These are phyloP conservation scores for Calocybe gangraenosa DNA, from an alignment of 768 basidiomycete species.

Conservation along the genomic window DNA sequence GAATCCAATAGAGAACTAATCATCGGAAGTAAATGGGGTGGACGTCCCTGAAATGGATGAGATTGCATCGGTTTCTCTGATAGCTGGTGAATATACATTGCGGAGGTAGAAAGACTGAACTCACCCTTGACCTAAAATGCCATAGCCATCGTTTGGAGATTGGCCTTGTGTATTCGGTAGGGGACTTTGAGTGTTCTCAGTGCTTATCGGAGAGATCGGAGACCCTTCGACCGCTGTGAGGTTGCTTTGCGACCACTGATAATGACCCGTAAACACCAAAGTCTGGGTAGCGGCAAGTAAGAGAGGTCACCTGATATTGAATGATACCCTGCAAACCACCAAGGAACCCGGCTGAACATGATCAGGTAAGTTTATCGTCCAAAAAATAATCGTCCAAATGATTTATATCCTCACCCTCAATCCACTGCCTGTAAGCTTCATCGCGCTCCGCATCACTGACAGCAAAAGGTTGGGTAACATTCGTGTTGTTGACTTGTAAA, in stretches of 20 bases:
- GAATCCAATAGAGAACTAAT: background rate
- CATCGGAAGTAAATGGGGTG: slow-evolving; percentile 30
- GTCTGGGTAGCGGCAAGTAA: background rate
- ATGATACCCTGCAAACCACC: slow-evolving; percentile 39
- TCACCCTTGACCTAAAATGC: slow-evolving; percentile 36
- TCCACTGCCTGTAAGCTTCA: slow-evolving; percentile 52
- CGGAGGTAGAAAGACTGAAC: slow-evolving; percentile 10
- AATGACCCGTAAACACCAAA: slow-evolving; percentile 20
- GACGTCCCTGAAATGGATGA: slow-evolving; percentile 25
- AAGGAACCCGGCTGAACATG: slow-evolving; percentile 32
- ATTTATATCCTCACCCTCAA: slow-evolving; percentile 33
- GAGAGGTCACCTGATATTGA: slow-evolving; percentile 39
- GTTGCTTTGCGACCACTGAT: slow-evolving; percentile 52
- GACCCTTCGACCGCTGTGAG: slow-evolving; percentile 46
- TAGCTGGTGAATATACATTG: background rate
- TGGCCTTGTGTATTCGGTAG: slow-evolving; percentile 34
- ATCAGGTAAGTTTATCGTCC: background rate
- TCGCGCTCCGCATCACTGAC: slow-evolving; percentile 51
- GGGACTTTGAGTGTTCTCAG: slow-evolving; percentile 27
- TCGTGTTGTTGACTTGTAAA: slow-evolving; percentile 2
- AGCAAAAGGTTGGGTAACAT: slow-evolving; percentile 32
- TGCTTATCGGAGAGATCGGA: slow-evolving; percentile 30
- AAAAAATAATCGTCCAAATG: background rate
- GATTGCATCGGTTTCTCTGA: slow-evolving; percentile 27
- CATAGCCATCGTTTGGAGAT: slow-evolving; percentile 69